Conservation (phyloP, 306 rosid genomes). For the Acacia melanoxylon region DNA sequence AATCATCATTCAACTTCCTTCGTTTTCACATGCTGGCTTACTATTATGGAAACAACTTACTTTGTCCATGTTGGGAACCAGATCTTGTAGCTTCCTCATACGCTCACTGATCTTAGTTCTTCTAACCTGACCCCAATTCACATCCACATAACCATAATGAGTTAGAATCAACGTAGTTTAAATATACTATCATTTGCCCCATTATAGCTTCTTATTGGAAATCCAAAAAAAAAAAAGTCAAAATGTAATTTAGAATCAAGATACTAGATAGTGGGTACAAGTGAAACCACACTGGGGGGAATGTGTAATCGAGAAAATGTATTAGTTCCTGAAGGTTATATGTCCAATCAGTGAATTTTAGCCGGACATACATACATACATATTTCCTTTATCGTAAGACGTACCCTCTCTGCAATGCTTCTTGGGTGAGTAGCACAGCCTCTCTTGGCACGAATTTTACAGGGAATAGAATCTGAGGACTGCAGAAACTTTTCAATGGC, state of each 20-base stretch:
- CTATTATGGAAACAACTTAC: conserved; percentile 40
- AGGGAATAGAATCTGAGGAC: conserved; percentile 47
- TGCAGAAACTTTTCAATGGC: conserved; percentile 50
- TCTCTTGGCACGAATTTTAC: conserved; percentile 49
- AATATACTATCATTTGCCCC: not conserved
- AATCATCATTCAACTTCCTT: conserved; percentile 7
- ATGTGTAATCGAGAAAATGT: not conserved
- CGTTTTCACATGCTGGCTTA: not conserved
- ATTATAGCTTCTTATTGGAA: conserved; percentile 11
- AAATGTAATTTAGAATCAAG: conserved; percentile 7
- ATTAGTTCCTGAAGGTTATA: not conserved
- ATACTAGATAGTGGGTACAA: not conserved
- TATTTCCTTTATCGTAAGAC: not conserved
- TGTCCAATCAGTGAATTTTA: not conserved
- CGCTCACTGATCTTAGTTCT: conserved; percentile 96
- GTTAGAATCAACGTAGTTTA: not conserved
- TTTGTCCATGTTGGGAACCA: conserved; percentile 98
- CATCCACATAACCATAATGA: conserved; percentile 7
- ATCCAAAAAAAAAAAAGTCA: not conserved
- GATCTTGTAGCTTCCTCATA: conserved; percentile 96
- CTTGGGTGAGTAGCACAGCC: conserved; percentile 58
- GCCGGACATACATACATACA: not conserved
- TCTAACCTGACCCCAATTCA: conserved; percentile 63
- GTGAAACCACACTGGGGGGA: not conserved
- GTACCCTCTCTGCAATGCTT: conserved; percentile 80